Evolutionary conservation across 345 rosid species (phyloP), one percentile per base, ranked within the genome.

Genomic region (Populus alba): DNA sequence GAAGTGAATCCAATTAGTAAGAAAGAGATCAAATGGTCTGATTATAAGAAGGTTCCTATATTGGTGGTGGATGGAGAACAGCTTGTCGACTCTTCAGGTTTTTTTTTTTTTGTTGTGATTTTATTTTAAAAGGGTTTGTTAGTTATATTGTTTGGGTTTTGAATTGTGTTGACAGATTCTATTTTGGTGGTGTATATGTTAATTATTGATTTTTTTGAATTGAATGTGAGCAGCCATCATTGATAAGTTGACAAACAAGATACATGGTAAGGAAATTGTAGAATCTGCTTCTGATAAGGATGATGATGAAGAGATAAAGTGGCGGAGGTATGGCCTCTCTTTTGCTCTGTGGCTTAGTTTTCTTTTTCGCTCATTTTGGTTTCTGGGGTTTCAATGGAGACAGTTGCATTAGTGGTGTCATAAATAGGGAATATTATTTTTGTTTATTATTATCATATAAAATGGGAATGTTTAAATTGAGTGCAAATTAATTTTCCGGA

Each of bases 1-100:
- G 98, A 93, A 84, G 98, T 93, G 77, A 90, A 91, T 74, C 97
- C 97, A 23, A 86, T 95, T 61, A 90, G 80, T 74, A 95, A 95
- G 80, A 95, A 93, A 73, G 97, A 95, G 89, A 91, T 95, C 67
- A 95, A 95, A 86, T 95, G 95, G 97, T 95, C 98, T 85, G 92
- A 90, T 68, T 93, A 91, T 79, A 93, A n/a, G 93, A 95, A 95
- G 85, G 98, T 95, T 77, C 98, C 97, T 20, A 89, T 95, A 74
- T 85, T 95, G 76, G 85, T 83, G 38, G 87, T 91, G 62, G 97
- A 92, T 76, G 95, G 93, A 79, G 93, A 89, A 83, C 92, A 86
- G 73, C 80, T 93, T 92, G 95, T 92, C 73, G 92, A 93, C 80
- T 93, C 97, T 76, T 92, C 98, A 87, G 97, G 97, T 93, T 78